Evolutionary conservation across 163 green algal species (phyloP), one percentile per base, ranked within the genome.

Genomic region (Scenedesmus sp.): DNA sequence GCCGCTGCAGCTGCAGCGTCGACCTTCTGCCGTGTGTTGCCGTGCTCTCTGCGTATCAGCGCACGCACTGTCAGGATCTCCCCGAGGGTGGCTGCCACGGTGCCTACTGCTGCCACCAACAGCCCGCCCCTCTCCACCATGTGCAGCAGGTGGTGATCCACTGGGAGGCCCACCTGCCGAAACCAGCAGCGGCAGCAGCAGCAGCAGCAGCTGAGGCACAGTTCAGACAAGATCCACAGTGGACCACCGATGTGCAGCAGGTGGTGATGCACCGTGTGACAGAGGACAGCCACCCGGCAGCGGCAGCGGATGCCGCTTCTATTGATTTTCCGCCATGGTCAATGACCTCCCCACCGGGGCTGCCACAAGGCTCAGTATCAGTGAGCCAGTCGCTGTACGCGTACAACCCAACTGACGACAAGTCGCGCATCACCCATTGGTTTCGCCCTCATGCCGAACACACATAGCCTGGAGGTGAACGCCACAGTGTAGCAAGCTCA

Each of bases 41-140:
- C 46, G 3, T 49, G 15, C 76, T 91, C 44, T 26, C 70, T 24
- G 40, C 24, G 42, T 43, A 79, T 24, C 44, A 86, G 40, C 33
- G 81, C 81, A 15, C 90, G 91, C 83, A 92, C 92, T 65, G 93
- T 86, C 53, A 96, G 61, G 13, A 96, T 61, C 88, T 96, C 94
- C 0, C 93, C 94, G 0, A 91, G 68, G 12, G 93, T 92, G 1
- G 94, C 94, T 33, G 93, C 82, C 7, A 94, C 40, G 4, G 94
- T 96, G 43, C 86, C 90, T 53, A 94, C 88, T 24, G 93, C 82
- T 26, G 94, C 94, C 18, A 95, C 93, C 53, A 35, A 44, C 13
- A 94, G 76, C 43, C 93, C 93, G 5, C 61, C 88, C 35, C 35
- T 43, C 81, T 96, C 94, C 0, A 93, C 90, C 4, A 70, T 5